Conservation (phyloP, 1,284 basidiomycete genomes). For the Schizophyllum amplum region DNA sequence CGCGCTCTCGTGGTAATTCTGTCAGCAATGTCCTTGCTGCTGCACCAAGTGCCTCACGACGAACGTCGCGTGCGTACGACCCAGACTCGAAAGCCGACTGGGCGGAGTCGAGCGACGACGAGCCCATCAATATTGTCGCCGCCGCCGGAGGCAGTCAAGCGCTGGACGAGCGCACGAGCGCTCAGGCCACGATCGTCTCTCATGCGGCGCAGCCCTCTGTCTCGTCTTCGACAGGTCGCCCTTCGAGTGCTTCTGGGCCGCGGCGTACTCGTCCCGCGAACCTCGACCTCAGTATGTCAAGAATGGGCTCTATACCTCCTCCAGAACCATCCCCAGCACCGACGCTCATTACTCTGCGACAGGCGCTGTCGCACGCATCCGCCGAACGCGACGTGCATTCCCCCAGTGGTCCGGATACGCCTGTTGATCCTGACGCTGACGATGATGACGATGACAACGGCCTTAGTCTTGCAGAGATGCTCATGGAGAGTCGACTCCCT, state of each 20-base stretch:
- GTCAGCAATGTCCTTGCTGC: conserved; percentile 50
- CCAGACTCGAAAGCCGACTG: conserved; percentile 57
- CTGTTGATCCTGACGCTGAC: conserved; percentile 49
- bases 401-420: conserved; percentile 27
- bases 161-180: conserved; percentile 73
- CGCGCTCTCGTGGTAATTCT: conserved; percentile 44
- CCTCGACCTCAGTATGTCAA: conserved; percentile 46
- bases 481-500: conserved; percentile 71
- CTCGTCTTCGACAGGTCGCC: conserved; percentile 20
- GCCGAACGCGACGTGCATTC: conserved; percentile 12
- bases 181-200: conserved; percentile 31
- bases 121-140: conserved; percentile 70
- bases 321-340: conserved; percentile 53
- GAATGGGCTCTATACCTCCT: conserved; percentile 29
- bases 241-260: conserved; percentile 15
- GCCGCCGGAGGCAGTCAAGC: conserved; percentile 71
- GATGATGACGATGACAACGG: conserved; percentile 56
- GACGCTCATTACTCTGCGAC: conserved; percentile 53
- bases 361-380: conserved; percentile 40
- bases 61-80: conserved; percentile 24
- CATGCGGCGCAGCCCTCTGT: conserved; percentile 15
- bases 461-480: conserved; percentile 62
- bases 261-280: conserved; percentile 53
- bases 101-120: conserved; percentile 75
- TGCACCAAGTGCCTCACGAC: conserved; percentile 24